These are phyloP conservation scores for Medicago arabica DNA, from an alignment of 306 rosid species.

Conservation along the genomic window DNA sequence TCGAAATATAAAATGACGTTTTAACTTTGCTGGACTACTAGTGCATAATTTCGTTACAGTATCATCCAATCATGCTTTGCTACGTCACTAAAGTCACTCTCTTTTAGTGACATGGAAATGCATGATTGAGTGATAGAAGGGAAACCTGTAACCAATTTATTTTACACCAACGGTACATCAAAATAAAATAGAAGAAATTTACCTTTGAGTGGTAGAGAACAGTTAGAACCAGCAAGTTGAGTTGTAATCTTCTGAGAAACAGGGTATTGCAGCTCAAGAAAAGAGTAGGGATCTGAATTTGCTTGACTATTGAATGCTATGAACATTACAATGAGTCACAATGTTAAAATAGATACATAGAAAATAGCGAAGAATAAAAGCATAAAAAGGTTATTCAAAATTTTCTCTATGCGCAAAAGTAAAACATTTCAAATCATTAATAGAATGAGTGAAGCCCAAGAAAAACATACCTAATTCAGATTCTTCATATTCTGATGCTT, in stretches of 20 bases:
- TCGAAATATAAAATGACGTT: conserved; percentile 10
- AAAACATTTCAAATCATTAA: conserved; percentile 3
- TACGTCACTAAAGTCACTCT: not conserved
- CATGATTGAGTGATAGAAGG: conserved; percentile 12
- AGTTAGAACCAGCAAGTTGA: conserved; percentile 49
- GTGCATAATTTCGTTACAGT: not conserved
- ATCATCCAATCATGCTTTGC: conserved; percentile 17
- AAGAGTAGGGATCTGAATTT: conserved; percentile 54
- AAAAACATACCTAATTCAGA: conserved; percentile 69
- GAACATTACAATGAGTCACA: conserved; percentile 40
- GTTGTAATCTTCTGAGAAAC: conserved; percentile 49
- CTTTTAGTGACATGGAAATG: not conserved
- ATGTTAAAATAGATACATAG: conserved; percentile 9
- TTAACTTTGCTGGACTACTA: not conserved
- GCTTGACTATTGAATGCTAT: conserved; percentile 63
- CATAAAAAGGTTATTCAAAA: conserved; percentile 19
- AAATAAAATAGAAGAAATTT: conserved; percentile 19
- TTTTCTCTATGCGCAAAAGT: conserved; percentile 26
- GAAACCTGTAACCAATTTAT: not conserved
- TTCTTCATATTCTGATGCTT: conserved; percentile 76
- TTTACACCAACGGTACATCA: not conserved
- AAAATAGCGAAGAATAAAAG: conserved; percentile 19
- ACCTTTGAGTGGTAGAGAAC: conserved; percentile 54
- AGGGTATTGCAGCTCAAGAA: conserved; percentile 55
- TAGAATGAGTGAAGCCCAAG: conserved; percentile 31